Conservation (phyloP, 306 rosid species). For the Quercus aquifolioides region DNA sequence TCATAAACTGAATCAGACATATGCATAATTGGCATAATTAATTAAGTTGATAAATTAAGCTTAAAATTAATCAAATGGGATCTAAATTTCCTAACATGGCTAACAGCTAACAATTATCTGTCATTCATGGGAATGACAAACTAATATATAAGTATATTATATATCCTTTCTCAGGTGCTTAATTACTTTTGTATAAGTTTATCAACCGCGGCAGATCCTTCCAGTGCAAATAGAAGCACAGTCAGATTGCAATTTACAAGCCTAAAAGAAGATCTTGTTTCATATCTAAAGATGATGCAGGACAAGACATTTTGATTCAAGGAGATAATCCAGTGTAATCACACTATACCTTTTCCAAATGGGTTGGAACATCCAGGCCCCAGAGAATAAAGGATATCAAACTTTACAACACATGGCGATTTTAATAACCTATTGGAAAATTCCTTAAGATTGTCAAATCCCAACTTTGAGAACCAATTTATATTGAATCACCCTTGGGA, state of each 20-base stretch:
- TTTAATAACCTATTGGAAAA: constrained; percentile 23
- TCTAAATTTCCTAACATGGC: no score
- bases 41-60: no score
- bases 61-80: no score
- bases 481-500: constrained; percentile 1
- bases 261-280: constrained; percentile 15
- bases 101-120: no score
- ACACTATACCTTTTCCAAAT: constrained; percentile 45
- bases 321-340: constrained; percentile 28
- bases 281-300: constrained; percentile 30
- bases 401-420: constrained; percentile 23
- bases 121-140: no score
- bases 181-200: no score
- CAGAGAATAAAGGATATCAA: constrained; percentile 55
- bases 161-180: no score
- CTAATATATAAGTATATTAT: no score
- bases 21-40: no score
- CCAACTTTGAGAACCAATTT: constrained; percentile 9
- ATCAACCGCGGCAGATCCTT: no score
- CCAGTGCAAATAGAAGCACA: not conserved
- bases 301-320: constrained; percentile 23
- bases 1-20: no score
- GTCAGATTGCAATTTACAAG: not conserved
- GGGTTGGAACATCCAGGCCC: constrained; percentile 77
- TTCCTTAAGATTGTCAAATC: constrained; percentile 27